phyloP scores from a whole-genome alignment of 306 rosid genomes.

The Dalbergia cochinchinensis region DNA sequence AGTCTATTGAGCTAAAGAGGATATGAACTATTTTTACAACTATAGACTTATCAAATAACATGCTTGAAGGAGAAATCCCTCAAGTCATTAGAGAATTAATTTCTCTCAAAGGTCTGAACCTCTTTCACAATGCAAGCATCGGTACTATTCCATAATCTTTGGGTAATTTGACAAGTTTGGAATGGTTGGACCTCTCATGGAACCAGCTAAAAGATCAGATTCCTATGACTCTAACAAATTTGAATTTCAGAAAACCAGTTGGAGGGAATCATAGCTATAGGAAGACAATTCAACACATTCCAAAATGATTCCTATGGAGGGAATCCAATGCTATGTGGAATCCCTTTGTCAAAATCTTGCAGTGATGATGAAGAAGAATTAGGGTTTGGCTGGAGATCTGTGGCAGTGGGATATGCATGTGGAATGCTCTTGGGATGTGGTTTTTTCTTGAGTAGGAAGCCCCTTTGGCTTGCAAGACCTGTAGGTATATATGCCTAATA shows the following conservation, averaged over 20 bases:
- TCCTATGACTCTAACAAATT: conserved; percentile 36
- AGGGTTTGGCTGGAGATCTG: conserved; percentile 47
- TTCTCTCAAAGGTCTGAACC: conserved; percentile 45
- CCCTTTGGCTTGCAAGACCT: not conserved
- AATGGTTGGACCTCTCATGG: conserved; percentile 55
- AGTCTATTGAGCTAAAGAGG: not conserved
- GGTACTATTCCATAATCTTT: conserved; percentile 45
- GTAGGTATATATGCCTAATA: not conserved
- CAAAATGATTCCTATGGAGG: conserved; percentile 40
- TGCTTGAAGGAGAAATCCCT: conserved; percentile 48
- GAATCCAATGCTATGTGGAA: conserved; percentile 47
- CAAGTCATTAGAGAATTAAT: conserved; percentile 28
- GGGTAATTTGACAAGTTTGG: conserved; percentile 36
- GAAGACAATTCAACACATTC: conserved; percentile 55
- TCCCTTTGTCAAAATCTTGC: conserved; percentile 46
- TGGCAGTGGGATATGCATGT: conserved; percentile 47
- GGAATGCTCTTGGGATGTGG: conserved; percentile 35
- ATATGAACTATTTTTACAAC: conserved; percentile 25
- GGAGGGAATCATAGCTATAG: conserved; percentile 48
- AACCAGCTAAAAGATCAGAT: conserved; percentile 34
- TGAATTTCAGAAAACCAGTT: conserved; percentile 46
- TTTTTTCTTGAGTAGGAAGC: conserved; percentile 23
- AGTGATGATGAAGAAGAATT: not conserved
- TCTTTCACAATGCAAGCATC: conserved; percentile 48
- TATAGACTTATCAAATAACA: conserved; percentile 51